These are phyloP conservation scores for Fomitopsis schrenkii DNA, from an alignment of 1,284 basidiomycete species.

Conservation along the genomic window DNA sequence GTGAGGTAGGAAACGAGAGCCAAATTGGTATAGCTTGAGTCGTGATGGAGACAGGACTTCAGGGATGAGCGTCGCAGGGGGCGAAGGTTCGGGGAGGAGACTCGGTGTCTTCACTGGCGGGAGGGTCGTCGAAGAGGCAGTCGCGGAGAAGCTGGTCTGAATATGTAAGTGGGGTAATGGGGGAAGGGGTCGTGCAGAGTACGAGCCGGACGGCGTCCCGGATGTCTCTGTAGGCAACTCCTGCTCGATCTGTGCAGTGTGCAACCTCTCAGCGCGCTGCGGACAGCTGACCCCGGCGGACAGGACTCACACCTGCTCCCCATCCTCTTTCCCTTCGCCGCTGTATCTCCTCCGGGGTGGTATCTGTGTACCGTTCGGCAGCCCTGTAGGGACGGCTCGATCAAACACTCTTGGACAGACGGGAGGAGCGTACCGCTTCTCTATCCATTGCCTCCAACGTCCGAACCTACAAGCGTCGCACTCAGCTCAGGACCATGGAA, in stretches of 20 bases:
- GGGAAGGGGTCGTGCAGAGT: background rate
- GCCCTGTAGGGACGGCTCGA: slow-evolving; percentile 43
- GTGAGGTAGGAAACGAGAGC: slow-evolving; percentile 81
- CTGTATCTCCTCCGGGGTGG: slow-evolving; percentile 52
- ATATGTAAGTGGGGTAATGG: slow-evolving; percentile 32
- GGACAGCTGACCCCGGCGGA: background rate
- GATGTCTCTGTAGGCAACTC: background rate
- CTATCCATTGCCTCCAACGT: slow-evolving; percentile 80
- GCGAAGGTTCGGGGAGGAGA: slow-evolving; percentile 17
- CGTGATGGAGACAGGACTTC: slow-evolving; percentile 54
- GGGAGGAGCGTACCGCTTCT: slow-evolving; percentile 59
- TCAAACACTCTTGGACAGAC: background rate
- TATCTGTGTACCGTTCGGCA: slow-evolving; percentile 71
- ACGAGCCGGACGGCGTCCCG: background rate
- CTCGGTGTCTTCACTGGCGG: slow-evolving; percentile 19
- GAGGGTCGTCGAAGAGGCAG: slow-evolving; percentile 27
- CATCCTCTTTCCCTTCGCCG: slow-evolving; percentile 65
- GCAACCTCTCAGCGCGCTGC: background rate
- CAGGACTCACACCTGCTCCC: slow-evolving; percentile 40
- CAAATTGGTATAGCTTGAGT: slow-evolving; percentile 68
- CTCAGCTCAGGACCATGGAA: background rate
- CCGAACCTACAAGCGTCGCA: slow-evolving; percentile 54
- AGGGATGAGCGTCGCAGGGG: slow-evolving; percentile 44
- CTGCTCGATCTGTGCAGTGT: slow-evolving; percentile 4
- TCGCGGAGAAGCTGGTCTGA: slow-evolving; percentile 37